Evolutionary conservation across 805 yeast genomes (phyloP), one percentile per base, ranked within the genome.

Genomic region (Yamadazyma olivae): DNA sequence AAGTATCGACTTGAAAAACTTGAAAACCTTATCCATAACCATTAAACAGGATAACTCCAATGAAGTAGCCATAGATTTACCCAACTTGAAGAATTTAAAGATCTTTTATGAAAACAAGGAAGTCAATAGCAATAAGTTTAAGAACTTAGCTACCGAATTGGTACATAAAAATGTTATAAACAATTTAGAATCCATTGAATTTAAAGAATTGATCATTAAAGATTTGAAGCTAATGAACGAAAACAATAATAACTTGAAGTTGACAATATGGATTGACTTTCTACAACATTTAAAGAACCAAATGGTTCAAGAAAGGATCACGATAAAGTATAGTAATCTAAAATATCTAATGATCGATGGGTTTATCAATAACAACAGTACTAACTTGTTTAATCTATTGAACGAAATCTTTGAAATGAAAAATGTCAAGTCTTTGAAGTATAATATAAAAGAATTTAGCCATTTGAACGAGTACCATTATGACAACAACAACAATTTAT

Each of bases 261-360:
- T 28, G 8, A 49, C 57, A 1, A 25, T 44, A 3, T 58, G 61
- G 61, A 25, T 45, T n/a, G 20, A 33, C 8, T 50, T 58, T 31
- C 49, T 57, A 22, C 16, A 35, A n/a, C 18, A 4, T 8, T 26
- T 18, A 15, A 9, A 27, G 30, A n/a, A n/a, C 6, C 6, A 6
- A 9, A n/a, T 7, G 8, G 19, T 6, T 6, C 12, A 5, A 18
- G 5, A 15, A 8, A n/a, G n/a, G n/a, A n/a, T n/a, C n/a, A n/a
- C n/a, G n/a, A 19, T 15, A 12, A 30, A 30, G 14, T 16, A 20
- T 14, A 18, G 14, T 7, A 33, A 21, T 3, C 21, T 37, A 6
- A 20, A 24, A 12, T 17, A 9, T 19, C 23, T 37, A n/a, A 27
- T 36, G 1, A 34, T 58, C 2, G 61, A 57, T 29, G 62, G 62